Evolutionary conservation across 192 early-diverging fungal species (phyloP), one percentile per base, ranked within the genome.

Genomic region (Entomortierella lignicola): DNA sequence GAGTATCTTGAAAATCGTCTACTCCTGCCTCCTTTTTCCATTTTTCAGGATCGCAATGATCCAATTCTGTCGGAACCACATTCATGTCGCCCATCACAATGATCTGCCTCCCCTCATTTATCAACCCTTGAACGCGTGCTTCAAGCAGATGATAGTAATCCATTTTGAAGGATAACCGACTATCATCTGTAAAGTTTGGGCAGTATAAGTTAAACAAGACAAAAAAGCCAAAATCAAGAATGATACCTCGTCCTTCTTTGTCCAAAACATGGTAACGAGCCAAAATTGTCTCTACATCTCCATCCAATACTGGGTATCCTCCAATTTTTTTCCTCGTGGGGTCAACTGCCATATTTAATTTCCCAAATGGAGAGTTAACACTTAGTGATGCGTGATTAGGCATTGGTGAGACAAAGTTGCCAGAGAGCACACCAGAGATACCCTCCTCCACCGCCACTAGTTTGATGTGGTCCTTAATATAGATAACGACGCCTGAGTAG

Each of bases 121-220:
- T 56, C 1, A 92, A 64, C 7, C 68, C 80, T 15, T 81, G 81
- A 8, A 90, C 77, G 8, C 89, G 83, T 18, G 77, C 34, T 48
- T 81, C 79, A 18, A 92, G 55, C 17, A 71, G 52, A 51, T 70
- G 53, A 47, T 87, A 83, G 59, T 86, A 92, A 56, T 81, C 79
- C 74, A 87, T 72, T 43, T 89, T 89, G 71, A 85, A 91, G 8
- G 60, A 69, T 15, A 73, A 60, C 10, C 92, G 81, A 8, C 81
- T 83, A 2, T 81, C 82, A 13, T 72, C 72, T 12, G 83, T 80
- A 31, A 86, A 86, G 58, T 87, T 85, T 4, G 91, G 91, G 58
- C 87, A 91, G 51, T 93, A 92, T n/a, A 90, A 68, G 63, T 94
- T 93, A 66, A 94, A 85, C 7, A 95, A 74, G 18, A 94, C 87